Conservation (phyloP, 768 basidiomycete species). For the Hygrophoropsis aurantiaca region DNA sequence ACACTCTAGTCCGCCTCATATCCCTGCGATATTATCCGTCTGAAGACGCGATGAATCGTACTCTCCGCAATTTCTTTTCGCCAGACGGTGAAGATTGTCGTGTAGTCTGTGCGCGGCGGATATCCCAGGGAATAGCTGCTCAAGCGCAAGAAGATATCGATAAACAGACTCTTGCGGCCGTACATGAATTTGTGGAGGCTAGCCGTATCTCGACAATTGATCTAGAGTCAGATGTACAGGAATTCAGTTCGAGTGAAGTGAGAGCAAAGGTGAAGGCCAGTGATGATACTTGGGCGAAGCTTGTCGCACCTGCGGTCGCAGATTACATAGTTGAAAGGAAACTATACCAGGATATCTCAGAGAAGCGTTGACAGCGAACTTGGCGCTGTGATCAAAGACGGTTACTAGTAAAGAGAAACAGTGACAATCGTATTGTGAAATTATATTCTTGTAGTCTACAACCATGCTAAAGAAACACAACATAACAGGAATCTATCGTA, state of each 20-base stretch:
- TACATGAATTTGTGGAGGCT: constrained; percentile 48
- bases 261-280: constrained; percentile 32
- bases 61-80: constrained; percentile 61
- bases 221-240: constrained; percentile 54
- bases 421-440: constrained; percentile 13
- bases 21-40: constrained; percentile 70
- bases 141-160: constrained; percentile 29
- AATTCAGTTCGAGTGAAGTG: constrained; percentile 71
- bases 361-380: too few species aligned
- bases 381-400: too few species aligned
- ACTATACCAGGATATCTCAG: constrained; percentile 39
- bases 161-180: constrained; percentile 30
- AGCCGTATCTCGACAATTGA: constrained; percentile 60
- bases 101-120: constrained; percentile 69
- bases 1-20: constrained; percentile 83
- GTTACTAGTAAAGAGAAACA: not conserved
- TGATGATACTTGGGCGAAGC: constrained; percentile 40
- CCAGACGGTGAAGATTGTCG: constrained; percentile 53
- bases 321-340: constrained; percentile 49
- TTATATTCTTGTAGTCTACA: constrained; percentile 4
- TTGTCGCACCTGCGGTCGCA: constrained; percentile 47
- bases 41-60: constrained; percentile 49
- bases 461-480: not conserved
- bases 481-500: not conserved
- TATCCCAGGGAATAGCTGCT: constrained; percentile 12